These are phyloP conservation scores for Cladorrhinum sp. DNA, from an alignment of 2,329 filamentous ascomycete species.

Conservation along the genomic window DNA sequence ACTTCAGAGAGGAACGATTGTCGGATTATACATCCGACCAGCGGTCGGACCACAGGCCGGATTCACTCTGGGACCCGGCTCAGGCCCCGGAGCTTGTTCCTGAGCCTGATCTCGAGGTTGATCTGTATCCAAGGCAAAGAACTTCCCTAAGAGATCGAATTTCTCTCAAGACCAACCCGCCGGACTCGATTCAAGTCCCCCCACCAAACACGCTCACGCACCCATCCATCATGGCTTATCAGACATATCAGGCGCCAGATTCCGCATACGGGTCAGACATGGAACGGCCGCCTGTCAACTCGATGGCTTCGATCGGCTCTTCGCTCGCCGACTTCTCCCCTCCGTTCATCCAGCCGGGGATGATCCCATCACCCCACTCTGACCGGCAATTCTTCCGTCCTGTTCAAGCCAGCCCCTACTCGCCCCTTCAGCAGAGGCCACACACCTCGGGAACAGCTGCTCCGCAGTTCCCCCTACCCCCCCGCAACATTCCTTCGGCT, in stretches of 20 bases:
- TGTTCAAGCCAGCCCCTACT: constrained; percentile 61
- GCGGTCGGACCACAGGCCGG: constrained; percentile 11
- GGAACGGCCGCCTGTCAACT: constrained; percentile 40
- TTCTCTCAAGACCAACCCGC: constrained; percentile 50
- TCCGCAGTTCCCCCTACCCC: constrained; percentile 34
- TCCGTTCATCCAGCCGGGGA: constrained; percentile 36
- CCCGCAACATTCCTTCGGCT: constrained; percentile 50
- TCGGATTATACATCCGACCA: not conserved
- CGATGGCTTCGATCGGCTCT: constrained; percentile 34
- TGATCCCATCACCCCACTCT: constrained; percentile 48
- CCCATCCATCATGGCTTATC: constrained; percentile 29
- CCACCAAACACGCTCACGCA: constrained; percentile 37
- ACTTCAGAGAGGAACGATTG: not conserved
- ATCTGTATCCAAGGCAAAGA: constrained; percentile 30
- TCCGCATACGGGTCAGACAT: constrained; percentile 49
- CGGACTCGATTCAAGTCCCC: constrained; percentile 54
- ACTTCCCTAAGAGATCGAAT: constrained; percentile 53
- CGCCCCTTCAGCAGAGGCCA: constrained; percentile 58
- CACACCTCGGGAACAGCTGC: constrained; percentile 47
- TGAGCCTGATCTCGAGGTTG: constrained; percentile 11
- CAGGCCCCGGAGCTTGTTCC: constrained; percentile 18
- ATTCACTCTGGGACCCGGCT: constrained; percentile 3
- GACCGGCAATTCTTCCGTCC: constrained; percentile 60
- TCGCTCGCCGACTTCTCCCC: constrained; percentile 35
- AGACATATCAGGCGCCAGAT: constrained; percentile 39